A percentile compares a stretch with the other conserved stretches of the same genome.
Evolutionary conservation across 2,329 filamentous ascomycete species (phyloP).

Genomic region (Fusarium ambrosium): DNA sequence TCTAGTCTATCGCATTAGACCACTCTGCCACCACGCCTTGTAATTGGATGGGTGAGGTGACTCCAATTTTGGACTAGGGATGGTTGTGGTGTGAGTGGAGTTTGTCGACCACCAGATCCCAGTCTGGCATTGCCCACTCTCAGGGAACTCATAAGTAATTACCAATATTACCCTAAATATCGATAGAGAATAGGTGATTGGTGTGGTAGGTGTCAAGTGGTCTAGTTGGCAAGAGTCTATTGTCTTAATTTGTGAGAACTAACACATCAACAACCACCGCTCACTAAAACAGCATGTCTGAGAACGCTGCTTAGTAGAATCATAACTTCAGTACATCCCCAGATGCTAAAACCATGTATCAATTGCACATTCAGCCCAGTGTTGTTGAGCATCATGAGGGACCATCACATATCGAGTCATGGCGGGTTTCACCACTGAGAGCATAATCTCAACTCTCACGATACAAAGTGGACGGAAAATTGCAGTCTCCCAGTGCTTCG

Average conservation of each 20-base stretch:
- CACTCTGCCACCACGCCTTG: slow-evolving; percentile 38
- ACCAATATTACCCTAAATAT: neutral
- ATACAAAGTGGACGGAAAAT: neutral
- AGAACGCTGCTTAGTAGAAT: neutral
- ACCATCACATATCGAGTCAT: neutral
- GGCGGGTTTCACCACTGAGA: neutral
- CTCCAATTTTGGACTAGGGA: neutral
- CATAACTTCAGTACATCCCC: neutral
- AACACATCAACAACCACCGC: neutral
- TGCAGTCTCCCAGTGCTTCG: neutral
- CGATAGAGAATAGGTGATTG: neutral
- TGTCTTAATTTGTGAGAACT: neutral
- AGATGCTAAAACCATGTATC: neutral
- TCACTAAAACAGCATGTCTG: neutral
- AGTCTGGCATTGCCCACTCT: neutral
- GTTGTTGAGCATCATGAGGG: no score
- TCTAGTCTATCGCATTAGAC: slow-evolving; percentile 41
- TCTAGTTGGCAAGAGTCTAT: neutral
- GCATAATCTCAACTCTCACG: neutral
- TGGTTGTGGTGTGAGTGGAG: neutral
- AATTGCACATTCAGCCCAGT: no score
- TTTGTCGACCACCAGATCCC: neutral
- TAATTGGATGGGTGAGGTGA: slow-evolving; percentile 5
- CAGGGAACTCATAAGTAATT: neutral
- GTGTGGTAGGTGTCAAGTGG: neutral